These are phyloP conservation scores for Sclerotinia spermophila DNA, from an alignment of 2,329 filamentous ascomycete species.

Conservation along the genomic window DNA sequence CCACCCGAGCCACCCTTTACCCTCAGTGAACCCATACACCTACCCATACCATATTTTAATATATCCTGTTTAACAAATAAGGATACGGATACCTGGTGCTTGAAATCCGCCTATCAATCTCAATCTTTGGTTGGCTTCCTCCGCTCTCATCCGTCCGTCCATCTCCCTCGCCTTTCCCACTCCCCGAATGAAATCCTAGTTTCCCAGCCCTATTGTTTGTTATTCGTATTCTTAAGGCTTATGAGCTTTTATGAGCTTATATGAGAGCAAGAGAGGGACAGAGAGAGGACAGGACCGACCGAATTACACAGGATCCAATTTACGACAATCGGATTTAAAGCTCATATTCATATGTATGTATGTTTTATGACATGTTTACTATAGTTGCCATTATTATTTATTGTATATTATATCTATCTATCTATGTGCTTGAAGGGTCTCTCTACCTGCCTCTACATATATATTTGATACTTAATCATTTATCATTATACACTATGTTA, in stretches of 20 bases:
- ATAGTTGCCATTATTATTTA: background rate
- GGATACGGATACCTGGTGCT: background rate
- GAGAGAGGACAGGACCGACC: background rate
- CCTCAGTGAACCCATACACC: background rate
- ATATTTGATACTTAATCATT: background rate
- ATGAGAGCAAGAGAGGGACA: background rate
- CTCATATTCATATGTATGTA: background rate
- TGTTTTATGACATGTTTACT: constrained; percentile 2
- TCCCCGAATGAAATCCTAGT: constrained; percentile 4
- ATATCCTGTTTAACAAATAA: background rate
- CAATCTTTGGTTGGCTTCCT: background rate
- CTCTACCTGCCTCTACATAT: background rate
- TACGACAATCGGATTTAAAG: background rate
- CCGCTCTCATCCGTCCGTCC: background rate
- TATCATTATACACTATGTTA: background rate
- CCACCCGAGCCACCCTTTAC: background rate
- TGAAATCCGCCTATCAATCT: constrained; percentile 1
- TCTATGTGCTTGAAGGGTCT: background rate
- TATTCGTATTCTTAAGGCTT: constrained; percentile 6
- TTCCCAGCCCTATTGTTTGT: constrained; percentile 12
- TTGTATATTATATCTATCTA: too few species aligned
- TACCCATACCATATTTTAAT: background rate
- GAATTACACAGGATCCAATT: background rate
- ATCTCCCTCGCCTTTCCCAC: background rate
- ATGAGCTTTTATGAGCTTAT: background rate